Evolutionary conservation across 768 basidiomycete genomes (phyloP), one percentile per base, ranked within the genome.

Genomic region (Tricholoma furcatifolium): DNA sequence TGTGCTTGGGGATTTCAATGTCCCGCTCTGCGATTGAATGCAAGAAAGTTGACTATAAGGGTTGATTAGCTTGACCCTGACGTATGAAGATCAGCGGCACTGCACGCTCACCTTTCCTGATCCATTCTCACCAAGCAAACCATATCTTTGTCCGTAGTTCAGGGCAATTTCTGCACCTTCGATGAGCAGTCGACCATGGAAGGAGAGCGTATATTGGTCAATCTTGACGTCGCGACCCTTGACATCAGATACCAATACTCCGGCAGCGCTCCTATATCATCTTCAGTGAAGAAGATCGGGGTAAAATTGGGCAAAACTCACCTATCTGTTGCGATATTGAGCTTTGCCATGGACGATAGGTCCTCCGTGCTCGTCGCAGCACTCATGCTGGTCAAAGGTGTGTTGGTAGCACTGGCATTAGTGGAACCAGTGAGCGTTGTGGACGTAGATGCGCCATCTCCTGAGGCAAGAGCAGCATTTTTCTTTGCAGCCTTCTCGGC

Each of bases 141-240:
- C 97, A 64, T 99, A 99, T 59, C 92, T 76, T 65, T 95, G 91
- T 0, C 93, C 93, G 60, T 94, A 87, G 65, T 86, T 85, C 53
- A 88, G 80, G 8, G 84, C 70, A 46, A 87, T 76, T 67, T 83
- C 79, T 6, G 82, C 82, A 23, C 69, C 69, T 53, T 86, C 84
- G 51, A 91, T 78, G 55, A 91, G 79, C 24, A 96, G 76, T 43
- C 97, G 82, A 20, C 97, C 97, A 63, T 99, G 97, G 82, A 98
- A 99, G 2, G 94, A 97, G 32, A 99, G 82, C 0, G 95, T 97
- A 70, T 85, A 99, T 20, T 86, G 80, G 65, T 97, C 93, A 62
- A 98, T 95, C 75, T 98, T 98, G 81, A 99, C 88, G 76, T 99
- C 97, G 50, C 97, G 87, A 45, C 87, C 83, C 70, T 98, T 94